Conservation (phyloP, 371 early-diverging fungal species). For the Cokeromyces recurvatus region DNA sequence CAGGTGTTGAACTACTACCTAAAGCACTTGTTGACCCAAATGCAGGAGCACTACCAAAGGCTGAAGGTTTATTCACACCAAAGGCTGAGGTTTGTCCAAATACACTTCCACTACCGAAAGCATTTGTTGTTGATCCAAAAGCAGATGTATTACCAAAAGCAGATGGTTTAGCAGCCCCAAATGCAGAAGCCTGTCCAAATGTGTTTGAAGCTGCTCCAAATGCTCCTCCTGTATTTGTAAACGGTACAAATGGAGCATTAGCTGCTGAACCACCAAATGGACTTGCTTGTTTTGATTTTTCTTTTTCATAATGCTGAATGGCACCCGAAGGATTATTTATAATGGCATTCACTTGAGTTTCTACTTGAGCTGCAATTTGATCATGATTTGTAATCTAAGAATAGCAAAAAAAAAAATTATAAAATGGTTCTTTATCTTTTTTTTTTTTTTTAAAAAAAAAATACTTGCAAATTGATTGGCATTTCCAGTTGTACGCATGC, state of each 20-base stretch:
- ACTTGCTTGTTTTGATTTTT: slow-evolving; percentile 17
- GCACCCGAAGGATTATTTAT: slow-evolving; percentile 25
- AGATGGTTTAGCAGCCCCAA: slow-evolving; percentile 13
- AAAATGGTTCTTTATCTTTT: no score
- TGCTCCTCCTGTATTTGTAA: slow-evolving; percentile 15
- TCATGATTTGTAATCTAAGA: slow-evolving; percentile 23
- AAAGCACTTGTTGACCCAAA: slow-evolving; percentile 12
- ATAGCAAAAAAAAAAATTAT: no score
- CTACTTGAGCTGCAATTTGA: slow-evolving; percentile 20
- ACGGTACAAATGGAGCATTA: slow-evolving; percentile 27
- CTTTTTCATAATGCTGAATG: slow-evolving; percentile 34
- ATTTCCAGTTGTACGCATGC: slow-evolving; percentile 31
- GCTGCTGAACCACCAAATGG: slow-evolving; percentile 24
- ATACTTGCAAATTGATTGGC: slow-evolving; percentile 37
- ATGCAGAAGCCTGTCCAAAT: slow-evolving; percentile 22
- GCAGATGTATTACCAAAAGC: slow-evolving; percentile 7
- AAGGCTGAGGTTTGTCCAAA: slow-evolving; percentile 32
- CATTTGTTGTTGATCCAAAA: no score
- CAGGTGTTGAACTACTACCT: slow-evolving; percentile 6
- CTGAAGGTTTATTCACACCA: slow-evolving; percentile 15
- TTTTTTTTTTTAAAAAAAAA: neutral
- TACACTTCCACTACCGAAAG: slow-evolving; percentile 14
- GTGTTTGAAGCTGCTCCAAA: slow-evolving; percentile 9
- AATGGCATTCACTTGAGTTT: slow-evolving; percentile 33
- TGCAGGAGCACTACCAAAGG: slow-evolving; percentile 15